These are phyloP conservation scores for Teunomyces tritomae DNA, from an alignment of 805 yeast species.

Conservation along the genomic window DNA sequence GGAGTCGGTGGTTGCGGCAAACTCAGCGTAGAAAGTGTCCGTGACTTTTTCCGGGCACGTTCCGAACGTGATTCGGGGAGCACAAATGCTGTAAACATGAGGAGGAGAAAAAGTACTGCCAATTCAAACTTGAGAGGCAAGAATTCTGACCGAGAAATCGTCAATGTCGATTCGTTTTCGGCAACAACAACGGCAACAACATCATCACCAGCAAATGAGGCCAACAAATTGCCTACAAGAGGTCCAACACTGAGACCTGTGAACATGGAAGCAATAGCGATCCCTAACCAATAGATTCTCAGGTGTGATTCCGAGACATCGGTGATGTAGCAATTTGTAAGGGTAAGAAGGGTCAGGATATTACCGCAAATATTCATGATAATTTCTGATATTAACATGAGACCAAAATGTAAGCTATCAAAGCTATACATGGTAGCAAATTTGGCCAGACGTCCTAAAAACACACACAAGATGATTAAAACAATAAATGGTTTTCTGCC, in stretches of 20 bases:
- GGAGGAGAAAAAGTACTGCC: conserved; percentile 30
- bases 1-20: neutral
- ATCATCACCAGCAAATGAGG: neutral
- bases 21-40: conserved; percentile 29
- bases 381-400: conserved; percentile 43
- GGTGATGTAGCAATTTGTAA: conserved; percentile 66
- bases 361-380: conserved; percentile 65
- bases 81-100: conserved; percentile 26
- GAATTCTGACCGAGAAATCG: conserved; percentile 25
- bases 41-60: conserved; percentile 51
- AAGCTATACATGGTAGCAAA: conserved; percentile 25
- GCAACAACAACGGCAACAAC: neutral
- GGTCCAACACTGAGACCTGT: conserved; percentile 69
- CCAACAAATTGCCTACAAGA: conserved; percentile 43
- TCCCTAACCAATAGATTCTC: conserved; percentile 58
- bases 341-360: conserved; percentile 49
- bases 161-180: neutral
- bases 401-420: conserved; percentile 27
- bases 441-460: conserved; percentile 21
- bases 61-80: conserved; percentile 66
- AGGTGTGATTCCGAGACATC: conserved; percentile 67
- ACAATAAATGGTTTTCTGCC: conserved; percentile 33
- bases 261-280: conserved; percentile 56
- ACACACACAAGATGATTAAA: conserved; percentile 14
- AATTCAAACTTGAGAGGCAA: conserved; percentile 32